Evolutionary conservation across 1,139 yeast genomes (phyloP).

Genomic region (Lodderomyces orthopsilosis): DNA sequence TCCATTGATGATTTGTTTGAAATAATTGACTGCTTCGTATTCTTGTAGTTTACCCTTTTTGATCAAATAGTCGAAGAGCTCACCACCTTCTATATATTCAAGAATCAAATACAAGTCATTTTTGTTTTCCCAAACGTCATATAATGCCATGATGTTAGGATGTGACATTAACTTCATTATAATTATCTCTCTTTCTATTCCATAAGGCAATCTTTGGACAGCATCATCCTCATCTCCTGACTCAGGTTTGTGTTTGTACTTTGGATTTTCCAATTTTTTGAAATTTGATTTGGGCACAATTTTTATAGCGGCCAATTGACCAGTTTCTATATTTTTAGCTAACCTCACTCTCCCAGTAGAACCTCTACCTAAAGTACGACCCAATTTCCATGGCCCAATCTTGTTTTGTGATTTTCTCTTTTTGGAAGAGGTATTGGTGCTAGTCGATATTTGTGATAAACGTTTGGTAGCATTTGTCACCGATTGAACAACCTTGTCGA

Average conservation of each 20-base stretch:
- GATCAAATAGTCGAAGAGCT: slow-evolving; percentile 85
- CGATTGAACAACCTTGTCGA: slow-evolving; percentile 48
- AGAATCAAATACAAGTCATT: slow-evolving; percentile 86
- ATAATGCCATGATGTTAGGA: slow-evolving; percentile 91
- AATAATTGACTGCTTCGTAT: slow-evolving; percentile 83
- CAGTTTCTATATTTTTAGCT: slow-evolving; percentile 81
- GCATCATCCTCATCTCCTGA: slow-evolving; percentile 27
- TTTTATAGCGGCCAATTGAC: slow-evolving; percentile 93
- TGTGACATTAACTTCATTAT: slow-evolving; percentile 89
- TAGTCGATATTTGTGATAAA: slow-evolving; percentile 62
- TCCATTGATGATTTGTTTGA: slow-evolving; percentile 89
- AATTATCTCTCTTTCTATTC: slow-evolving; percentile 94
- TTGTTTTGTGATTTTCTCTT: slow-evolving; percentile 63
- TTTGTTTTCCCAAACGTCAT: slow-evolving; percentile 98
- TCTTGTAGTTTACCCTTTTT: slow-evolving; percentile 88
- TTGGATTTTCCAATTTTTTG: slow-evolving; percentile 54
- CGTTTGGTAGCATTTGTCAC: slow-evolving; percentile 65
- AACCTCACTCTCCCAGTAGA: slow-evolving; percentile 91
- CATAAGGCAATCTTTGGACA: slow-evolving; percentile 74
- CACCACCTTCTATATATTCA: slow-evolving; percentile 98
- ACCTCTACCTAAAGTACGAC: slow-evolving; percentile 92
- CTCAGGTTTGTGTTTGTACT: slow-evolving; percentile 25
- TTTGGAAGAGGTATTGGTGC: slow-evolving; percentile 44
- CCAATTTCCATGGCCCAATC: slow-evolving; percentile 96
- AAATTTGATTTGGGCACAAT: slow-evolving; percentile 83